Evolutionary conservation across 2,329 filamentous ascomycete species (phyloP).

Genomic region (Chrysoporthe deuterocubensis): DNA sequence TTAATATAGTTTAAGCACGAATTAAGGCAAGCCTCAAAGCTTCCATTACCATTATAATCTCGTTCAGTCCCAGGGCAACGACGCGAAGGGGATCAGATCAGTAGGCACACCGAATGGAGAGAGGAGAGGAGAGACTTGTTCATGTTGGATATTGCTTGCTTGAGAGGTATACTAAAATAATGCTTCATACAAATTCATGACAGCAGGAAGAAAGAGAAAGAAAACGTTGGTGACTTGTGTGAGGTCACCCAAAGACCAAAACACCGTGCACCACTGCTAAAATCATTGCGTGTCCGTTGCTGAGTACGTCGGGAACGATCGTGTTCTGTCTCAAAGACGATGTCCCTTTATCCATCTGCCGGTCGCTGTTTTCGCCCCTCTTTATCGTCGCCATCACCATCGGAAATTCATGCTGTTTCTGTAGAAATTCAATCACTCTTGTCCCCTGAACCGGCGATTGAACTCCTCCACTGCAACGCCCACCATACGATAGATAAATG

Average conservation of each 20-base stretch:
- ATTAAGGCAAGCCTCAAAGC: not conserved
- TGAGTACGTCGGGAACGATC: not conserved
- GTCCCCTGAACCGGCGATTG: conserved; percentile 61
- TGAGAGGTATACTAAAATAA: not conserved
- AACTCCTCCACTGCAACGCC: conserved; percentile 70
- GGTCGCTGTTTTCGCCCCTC: not conserved
- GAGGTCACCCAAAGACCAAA: not conserved
- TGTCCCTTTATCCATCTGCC: not conserved
- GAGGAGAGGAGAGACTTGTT: not conserved
- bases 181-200: not conserved
- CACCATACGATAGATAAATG: conserved; percentile 68
- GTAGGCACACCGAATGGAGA: not conserved
- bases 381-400: no score
- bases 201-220: not conserved
- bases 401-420: not conserved
- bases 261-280: not conserved
- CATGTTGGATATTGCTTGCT: not conserved
- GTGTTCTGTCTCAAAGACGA: not conserved
- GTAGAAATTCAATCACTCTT: conserved; percentile 37
- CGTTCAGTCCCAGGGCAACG: no score
- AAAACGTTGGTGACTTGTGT: not conserved
- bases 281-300: not conserved
- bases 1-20: not conserved
- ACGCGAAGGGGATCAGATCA: not conserved
- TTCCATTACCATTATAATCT: no score